A percentile compares a stretch with the other conserved stretches of the same genome.
Conservation (phyloP, 352 stramenopile genomes). For the Discostella stelligera region DNA sequence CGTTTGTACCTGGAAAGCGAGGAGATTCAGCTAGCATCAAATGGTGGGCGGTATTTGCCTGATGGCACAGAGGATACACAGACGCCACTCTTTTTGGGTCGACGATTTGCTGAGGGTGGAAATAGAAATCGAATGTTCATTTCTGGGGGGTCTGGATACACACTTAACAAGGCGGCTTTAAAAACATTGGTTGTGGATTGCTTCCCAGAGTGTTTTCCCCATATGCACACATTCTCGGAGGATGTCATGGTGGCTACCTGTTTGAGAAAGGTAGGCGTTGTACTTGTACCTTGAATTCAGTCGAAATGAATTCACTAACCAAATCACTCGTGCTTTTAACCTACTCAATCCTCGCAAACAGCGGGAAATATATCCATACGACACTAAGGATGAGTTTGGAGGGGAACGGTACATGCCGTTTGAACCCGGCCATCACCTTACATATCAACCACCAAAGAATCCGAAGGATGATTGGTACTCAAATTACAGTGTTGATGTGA, state of each 20-base stretch:
- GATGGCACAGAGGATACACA: conserved; percentile 59
- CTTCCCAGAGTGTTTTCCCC: conserved; percentile 70
- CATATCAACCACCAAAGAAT: conserved; percentile 60
- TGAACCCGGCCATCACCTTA: conserved; percentile 69
- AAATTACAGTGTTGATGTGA: conserved; percentile 79
- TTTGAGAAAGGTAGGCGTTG: conserved; percentile 54
- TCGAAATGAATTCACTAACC: neutral
- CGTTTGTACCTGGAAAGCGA: conserved; percentile 76
- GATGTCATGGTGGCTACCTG: conserved; percentile 80
- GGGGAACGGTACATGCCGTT: conserved; percentile 81
- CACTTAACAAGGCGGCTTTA: conserved; percentile 82
- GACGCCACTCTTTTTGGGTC: conserved; percentile 80
- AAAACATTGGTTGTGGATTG: conserved; percentile 70
- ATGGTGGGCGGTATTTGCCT: conserved; percentile 64
- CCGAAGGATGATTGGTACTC: conserved; percentile 74
- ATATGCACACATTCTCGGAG: conserved; percentile 74
- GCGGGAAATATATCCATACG: conserved; percentile 68
- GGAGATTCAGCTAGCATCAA: conserved; percentile 67
- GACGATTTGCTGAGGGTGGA: conserved; percentile 75
- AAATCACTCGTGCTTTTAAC: neutral
- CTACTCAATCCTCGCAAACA: conserved; percentile 3
- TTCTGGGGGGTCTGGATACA: conserved; percentile 80
- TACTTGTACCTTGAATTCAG: neutral
- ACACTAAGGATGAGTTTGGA: conserved; percentile 79
- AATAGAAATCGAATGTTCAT: conserved; percentile 60